A percentile compares a stretch with the other conserved stretches of the same genome.
Conservation (phyloP, 345 rosid species). For the Combretum micranthum region DNA sequence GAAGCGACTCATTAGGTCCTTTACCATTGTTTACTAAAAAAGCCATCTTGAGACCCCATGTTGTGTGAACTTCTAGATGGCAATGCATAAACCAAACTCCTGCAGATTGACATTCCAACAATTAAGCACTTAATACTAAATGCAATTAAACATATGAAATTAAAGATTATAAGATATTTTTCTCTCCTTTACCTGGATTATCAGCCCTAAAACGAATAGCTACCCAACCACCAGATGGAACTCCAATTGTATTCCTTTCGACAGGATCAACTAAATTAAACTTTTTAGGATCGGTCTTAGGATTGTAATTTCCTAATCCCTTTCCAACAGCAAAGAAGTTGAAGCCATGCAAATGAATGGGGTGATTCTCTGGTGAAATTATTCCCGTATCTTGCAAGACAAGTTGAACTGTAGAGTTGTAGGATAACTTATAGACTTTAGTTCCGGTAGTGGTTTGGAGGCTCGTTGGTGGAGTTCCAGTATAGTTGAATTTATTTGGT, state of each 20-base stretch:
- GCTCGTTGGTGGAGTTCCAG: constrained; percentile 9
- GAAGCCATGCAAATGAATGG: constrained; percentile 13
- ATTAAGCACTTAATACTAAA: no score
- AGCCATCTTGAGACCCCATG: constrained; percentile 10
- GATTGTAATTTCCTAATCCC: constrained; percentile 12
- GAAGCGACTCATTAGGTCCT: constrained; percentile 8
- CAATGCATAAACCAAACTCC: constrained; percentile 17
- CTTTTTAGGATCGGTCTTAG: constrained; percentile 2
- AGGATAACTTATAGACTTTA: constrained; percentile 5
- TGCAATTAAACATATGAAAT: no score
- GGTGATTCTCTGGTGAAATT: constrained; percentile 9
- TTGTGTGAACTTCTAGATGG: constrained; percentile 11
- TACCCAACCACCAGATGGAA: constrained; percentile 17
- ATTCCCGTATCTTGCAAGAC: constrained; percentile 15
- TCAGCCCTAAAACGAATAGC: constrained; percentile 10
- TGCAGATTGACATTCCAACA: no score
- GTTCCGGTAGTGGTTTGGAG: constrained; percentile 7
- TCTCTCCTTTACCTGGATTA: constrained; percentile 6
- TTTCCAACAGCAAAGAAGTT: constrained; percentile 14
- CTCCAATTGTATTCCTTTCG: constrained; percentile 13
- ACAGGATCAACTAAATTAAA: constrained; percentile 9
- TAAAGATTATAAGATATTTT: no score
- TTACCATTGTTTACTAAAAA: constrained; percentile 17
- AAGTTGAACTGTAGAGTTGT: constrained; percentile 5
- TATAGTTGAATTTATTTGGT: constrained; percentile 8